Percentiles rank a stretch among this genome's conserved stretches.
Evolutionary conservation across 768 basidiomycete genomes (phyloP).

Genomic region (Suillus decipiens): DNA sequence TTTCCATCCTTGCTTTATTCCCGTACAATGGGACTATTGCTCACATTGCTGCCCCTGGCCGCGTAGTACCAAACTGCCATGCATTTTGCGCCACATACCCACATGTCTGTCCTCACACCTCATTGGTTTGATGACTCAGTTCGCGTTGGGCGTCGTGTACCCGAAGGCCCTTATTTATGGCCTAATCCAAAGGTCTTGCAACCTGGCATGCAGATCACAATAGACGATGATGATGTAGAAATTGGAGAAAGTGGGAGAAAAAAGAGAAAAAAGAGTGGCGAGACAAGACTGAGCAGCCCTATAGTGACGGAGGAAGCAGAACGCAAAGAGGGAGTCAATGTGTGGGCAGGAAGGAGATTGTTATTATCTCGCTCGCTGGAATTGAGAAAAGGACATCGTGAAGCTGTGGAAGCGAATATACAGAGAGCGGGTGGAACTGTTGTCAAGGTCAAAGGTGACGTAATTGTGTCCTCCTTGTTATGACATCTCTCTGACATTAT

Average conservation of each 20-base stretch:
- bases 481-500: neutral
- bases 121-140: slow-evolving; percentile 91
- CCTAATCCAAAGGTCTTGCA: slow-evolving; percentile 63
- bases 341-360: slow-evolving; percentile 64
- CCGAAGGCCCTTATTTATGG: slow-evolving; percentile 65
- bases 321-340: slow-evolving; percentile 25
- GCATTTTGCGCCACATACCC: slow-evolving; percentile 57
- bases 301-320: slow-evolving; percentile 25
- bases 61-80: slow-evolving; percentile 47
- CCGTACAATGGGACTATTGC: neutral
- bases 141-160: slow-evolving; percentile 53
- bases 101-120: slow-evolving; percentile 74
- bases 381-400: slow-evolving; percentile 47
- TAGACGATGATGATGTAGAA: slow-evolving; percentile 18
- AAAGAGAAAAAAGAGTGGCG: slow-evolving; percentile 27
- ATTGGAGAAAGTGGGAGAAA: slow-evolving; percentile 21
- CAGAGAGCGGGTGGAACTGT: slow-evolving; percentile 57
- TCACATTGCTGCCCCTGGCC: slow-evolving; percentile 3
- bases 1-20: neutral
- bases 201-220: slow-evolving; percentile 20
- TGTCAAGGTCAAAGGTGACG: slow-evolving; percentile 48
- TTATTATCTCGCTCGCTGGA: slow-evolving; percentile 63
- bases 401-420: slow-evolving; percentile 62
- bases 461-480: slow-evolving; percentile 20
- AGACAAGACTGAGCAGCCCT: slow-evolving; percentile 15